Percentiles rank a stretch among this genome's conserved stretches.
These are phyloP conservation scores for Fulvia fulva DNA, from an alignment of 2,329 filamentous ascomycete species.

Conservation along the genomic window DNA sequence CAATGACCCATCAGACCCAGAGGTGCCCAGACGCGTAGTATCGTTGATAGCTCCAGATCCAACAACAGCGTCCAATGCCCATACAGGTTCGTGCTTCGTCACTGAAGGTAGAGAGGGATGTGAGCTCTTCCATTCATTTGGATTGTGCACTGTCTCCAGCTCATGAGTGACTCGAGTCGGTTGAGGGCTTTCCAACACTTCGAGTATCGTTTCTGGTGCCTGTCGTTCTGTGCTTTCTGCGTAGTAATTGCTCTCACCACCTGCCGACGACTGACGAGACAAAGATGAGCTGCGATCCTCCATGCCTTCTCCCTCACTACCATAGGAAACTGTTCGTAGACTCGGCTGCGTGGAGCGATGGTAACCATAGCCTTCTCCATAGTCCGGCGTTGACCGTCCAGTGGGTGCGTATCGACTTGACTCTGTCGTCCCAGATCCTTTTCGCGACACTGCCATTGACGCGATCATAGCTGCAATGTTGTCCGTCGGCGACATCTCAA, in stretches of 20 bases:
- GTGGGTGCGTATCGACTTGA: slow-evolving; percentile 11
- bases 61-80: neutral
- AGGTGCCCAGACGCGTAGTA: neutral
- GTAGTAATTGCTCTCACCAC: slow-evolving; percentile 1
- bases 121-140: neutral
- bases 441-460: slow-evolving; percentile 13
- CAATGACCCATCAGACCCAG: neutral
- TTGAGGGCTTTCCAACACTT: slow-evolving; percentile 12
- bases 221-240: slow-evolving; percentile 7
- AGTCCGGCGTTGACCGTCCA: slow-evolving; percentile 20
- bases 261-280: slow-evolving; percentile 1
- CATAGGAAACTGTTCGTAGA: slow-evolving; percentile 11
- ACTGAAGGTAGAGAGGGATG: neutral
- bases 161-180: neutral
- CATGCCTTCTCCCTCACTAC: slow-evolving; percentile 13
- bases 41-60: neutral
- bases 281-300: slow-evolving; percentile 10
- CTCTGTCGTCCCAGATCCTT: slow-evolving; percentile 2
- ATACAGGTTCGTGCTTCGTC: neutral
- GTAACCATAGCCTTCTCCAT: slow-evolving; percentile 2
- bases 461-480: slow-evolving; percentile 20
- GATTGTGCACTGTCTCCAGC: neutral
- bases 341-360: slow-evolving; percentile 10
- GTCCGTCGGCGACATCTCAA: slow-evolving; percentile 11
- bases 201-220: slow-evolving; percentile 12